Evolutionary conservation across 2,329 filamentous ascomycete genomes (phyloP), one percentile per base, ranked within the genome.

Genomic region (Fusarium duplospermum): DNA sequence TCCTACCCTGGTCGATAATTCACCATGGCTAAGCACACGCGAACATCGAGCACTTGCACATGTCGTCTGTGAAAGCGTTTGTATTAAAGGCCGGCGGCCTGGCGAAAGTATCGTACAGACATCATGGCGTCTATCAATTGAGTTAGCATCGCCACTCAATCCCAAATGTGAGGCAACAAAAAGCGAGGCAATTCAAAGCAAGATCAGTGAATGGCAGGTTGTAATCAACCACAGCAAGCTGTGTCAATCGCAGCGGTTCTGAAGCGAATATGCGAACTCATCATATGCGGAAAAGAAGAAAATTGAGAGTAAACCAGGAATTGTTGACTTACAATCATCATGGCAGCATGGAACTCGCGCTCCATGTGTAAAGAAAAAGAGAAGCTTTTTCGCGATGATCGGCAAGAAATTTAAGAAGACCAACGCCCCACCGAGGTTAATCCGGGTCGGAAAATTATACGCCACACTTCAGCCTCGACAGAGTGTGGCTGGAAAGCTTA

Each of bases 201-300:
- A 69, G 62, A 68, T 85, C 84, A 85, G 84, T 77, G 38, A 77
- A 79, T 80, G 79, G 84, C 83, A 82, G 79, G 76, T 80, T 84
- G 65, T 82, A 80, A 84, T 86, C 85, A 85, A 73, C 50, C 83
- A 82, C 83, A 83, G 82, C 81, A 81, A 82, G 81, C 83, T 81
- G 83, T 81, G 82, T 86, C 83, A 85, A 84, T 84, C 84, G 85
- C 85, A 86, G 85, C 85, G 85, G 85, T 86, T 86, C 85, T 86
- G 83, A 85, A 84, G 83, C 83, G 82, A 83, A 69, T 76, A 81
- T 83, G 82, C 82, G 77, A 80, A 63, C 77, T 85, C 84, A 86
- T 86, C 84, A 86, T 82, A 68, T 68, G 77, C 64, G 58, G 27
- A 56, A 31, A 14, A 45, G 69, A 54, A 60, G 61, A 42, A 42